phyloP scores from a whole-genome alignment of 345 rosid species.

The Citrus unshiu region DNA sequence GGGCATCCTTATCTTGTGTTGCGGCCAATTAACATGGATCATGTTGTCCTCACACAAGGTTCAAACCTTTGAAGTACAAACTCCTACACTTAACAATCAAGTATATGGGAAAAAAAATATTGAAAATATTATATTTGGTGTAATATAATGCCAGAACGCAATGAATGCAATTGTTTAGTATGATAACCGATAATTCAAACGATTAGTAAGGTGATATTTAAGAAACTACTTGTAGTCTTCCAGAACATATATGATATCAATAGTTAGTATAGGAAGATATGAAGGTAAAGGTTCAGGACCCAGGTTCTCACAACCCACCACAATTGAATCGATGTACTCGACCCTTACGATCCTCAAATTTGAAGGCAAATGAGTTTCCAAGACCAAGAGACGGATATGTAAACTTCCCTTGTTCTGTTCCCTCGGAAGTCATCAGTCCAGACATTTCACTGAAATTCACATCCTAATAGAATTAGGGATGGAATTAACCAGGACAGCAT shows the following conservation, averaged over 20 bases:
- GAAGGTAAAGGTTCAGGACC: not conserved
- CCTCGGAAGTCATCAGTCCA: slow-evolving; percentile 63
- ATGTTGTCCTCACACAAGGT: not conserved
- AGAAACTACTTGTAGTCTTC: not conserved
- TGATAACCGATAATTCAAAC: not conserved
- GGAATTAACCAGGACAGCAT: slow-evolving; percentile 9
- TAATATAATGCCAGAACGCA: not conserved
- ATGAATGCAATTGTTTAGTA: not conserved
- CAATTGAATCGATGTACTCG: slow-evolving; percentile 83
- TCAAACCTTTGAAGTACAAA: not conserved
- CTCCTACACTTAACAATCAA: not conserved
- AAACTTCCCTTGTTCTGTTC: slow-evolving; percentile 50
- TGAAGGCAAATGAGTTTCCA: slow-evolving; percentile 82
- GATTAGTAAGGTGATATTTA: not conserved
- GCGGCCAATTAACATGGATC: not conserved
- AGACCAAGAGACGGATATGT: slow-evolving; percentile 74
- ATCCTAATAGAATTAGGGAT: slow-evolving; percentile 17
- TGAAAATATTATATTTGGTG: not conserved
- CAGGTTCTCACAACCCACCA: slow-evolving; percentile 37
- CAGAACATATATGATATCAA: not conserved
- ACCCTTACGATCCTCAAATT: slow-evolving; percentile 80
- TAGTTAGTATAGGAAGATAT: not conserved
- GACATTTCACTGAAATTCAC: slow-evolving; percentile 75
- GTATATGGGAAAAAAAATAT: not conserved
- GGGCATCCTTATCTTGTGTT: not conserved